A percentile compares a stretch with the other conserved stretches of the same genome.
phyloP scores from a whole-genome alignment of 2,329 filamentous ascomycete genomes.

The Pseudogymnoascus sp. region DNA sequence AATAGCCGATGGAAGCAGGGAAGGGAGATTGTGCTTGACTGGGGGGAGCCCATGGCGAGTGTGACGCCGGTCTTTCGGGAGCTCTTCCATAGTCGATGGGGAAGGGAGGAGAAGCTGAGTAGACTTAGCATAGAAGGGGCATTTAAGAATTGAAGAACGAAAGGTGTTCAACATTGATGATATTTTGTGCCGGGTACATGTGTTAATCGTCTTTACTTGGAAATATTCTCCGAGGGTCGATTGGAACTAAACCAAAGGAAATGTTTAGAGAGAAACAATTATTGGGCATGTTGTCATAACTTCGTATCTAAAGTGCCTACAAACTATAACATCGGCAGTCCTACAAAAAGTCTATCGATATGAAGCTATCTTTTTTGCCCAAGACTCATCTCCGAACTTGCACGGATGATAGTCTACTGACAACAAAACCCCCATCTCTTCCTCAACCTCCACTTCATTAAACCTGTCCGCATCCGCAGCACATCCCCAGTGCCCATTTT shows the following conservation, averaged over 20 bases:
- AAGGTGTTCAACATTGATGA: neutral
- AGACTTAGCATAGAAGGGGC: neutral
- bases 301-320: neutral
- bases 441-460: neutral
- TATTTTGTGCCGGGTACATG: neutral
- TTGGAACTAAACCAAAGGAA: neutral
- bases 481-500: neutral
- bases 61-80: neutral
- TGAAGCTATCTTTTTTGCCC: neutral
- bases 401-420: neutral
- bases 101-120: neutral
- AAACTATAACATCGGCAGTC: neutral
- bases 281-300: neutral
- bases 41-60: neutral
- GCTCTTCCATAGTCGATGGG: neutral
- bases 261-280: neutral
- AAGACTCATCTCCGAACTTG: constrained; percentile 2
- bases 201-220: neutral
- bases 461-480: neutral
- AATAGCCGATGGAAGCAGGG: neutral
- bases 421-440: neutral
- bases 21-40: constrained; percentile 1
- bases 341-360: neutral
- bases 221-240: neutral
- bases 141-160: neutral